A percentile compares a stretch with the other conserved stretches of the same genome.
phyloP scores from a whole-genome alignment of 1,284 basidiomycete species.

The Kwoniella shivajii region DNA sequence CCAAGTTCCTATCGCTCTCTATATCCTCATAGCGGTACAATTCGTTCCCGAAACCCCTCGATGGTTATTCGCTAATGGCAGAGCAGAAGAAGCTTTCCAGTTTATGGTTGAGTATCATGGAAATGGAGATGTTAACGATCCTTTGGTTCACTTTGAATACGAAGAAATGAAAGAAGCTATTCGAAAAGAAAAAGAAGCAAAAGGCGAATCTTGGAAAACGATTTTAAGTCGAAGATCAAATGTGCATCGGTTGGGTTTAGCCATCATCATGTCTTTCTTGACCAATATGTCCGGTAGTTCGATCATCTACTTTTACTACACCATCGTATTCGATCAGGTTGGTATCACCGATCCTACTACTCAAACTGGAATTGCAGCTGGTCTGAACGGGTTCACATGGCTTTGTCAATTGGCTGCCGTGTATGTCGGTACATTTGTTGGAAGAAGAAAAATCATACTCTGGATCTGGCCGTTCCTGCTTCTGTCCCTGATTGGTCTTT shows the following conservation, averaged over 20 bases:
- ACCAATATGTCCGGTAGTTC: conserved; percentile 41
- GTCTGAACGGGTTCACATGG: conserved; percentile 52
- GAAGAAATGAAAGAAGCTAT: conserved; percentile 77
- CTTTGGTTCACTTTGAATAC: conserved; percentile 74
- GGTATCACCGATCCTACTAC: conserved; percentile 52
- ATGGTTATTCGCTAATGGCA: conserved; percentile 47
- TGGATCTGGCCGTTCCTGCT: conserved; percentile 51
- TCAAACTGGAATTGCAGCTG: conserved; percentile 55
- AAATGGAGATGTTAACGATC: conserved; percentile 64
- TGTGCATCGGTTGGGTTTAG: conserved; percentile 48
- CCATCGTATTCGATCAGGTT: conserved; percentile 47
- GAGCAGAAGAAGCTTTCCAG: conserved; percentile 68
- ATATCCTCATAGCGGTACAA: conserved; percentile 53
- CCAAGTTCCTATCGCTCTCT: conserved; percentile 49
- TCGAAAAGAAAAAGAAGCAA: conserved; percentile 61
- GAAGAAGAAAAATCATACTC: conserved; percentile 49
- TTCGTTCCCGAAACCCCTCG: conserved; percentile 55
- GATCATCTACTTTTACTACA: conserved; percentile 55
- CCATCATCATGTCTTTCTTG: conserved; percentile 51
- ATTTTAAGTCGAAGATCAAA: conserved; percentile 44
- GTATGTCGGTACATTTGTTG: conserved; percentile 41
- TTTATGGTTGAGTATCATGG: conserved; percentile 80
- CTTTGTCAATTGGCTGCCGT: conserved; percentile 49
- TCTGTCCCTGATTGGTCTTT: conserved; percentile 44
- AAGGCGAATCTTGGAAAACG: conserved; percentile 49